phyloP scores from a whole-genome alignment of 345 rosid genomes.

The Acer campestre region DNA sequence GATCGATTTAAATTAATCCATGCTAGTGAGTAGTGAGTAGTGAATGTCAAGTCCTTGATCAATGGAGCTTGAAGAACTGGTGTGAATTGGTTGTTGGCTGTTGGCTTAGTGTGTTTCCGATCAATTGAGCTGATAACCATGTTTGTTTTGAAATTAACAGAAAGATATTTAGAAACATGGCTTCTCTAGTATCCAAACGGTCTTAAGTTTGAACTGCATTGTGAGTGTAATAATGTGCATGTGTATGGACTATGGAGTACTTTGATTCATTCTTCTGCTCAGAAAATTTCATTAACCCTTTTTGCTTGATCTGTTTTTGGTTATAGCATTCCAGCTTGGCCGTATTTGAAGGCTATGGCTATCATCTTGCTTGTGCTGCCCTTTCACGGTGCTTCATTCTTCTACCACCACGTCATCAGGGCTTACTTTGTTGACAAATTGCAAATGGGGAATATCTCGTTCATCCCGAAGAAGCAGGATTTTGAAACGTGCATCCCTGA shows the following conservation, averaged over 20 bases:
- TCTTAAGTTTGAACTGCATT: not conserved
- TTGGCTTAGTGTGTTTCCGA: not conserved
- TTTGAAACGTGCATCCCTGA: not conserved
- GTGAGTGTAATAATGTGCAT: not conserved
- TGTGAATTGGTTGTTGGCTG: not conserved
- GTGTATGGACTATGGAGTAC: not conserved
- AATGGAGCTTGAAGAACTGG: not conserved
- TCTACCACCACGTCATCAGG: constrained; percentile 26
- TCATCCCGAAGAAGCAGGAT: constrained; percentile 10
- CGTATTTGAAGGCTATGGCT: constrained; percentile 34
- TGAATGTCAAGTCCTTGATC: constrained; percentile 1
- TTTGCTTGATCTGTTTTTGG: not conserved
- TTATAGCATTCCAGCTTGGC: constrained; percentile 42
- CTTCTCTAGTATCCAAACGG: not conserved
- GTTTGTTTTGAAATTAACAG: not conserved
- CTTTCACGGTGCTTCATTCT: constrained; percentile 39
- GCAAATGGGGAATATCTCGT: constrained; percentile 15
- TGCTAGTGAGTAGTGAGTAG: not conserved
- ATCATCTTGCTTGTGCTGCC: constrained; percentile 36
- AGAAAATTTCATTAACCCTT: not conserved
- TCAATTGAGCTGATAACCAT: not conserved
- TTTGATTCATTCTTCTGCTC: not conserved
- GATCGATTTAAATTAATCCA: not conserved
- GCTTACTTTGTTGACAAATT: constrained; percentile 16
- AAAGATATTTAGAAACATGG: not conserved